phyloP scores from a whole-genome alignment of 192 early-diverging fungal genomes.

The Linnemannia exigua region DNA sequence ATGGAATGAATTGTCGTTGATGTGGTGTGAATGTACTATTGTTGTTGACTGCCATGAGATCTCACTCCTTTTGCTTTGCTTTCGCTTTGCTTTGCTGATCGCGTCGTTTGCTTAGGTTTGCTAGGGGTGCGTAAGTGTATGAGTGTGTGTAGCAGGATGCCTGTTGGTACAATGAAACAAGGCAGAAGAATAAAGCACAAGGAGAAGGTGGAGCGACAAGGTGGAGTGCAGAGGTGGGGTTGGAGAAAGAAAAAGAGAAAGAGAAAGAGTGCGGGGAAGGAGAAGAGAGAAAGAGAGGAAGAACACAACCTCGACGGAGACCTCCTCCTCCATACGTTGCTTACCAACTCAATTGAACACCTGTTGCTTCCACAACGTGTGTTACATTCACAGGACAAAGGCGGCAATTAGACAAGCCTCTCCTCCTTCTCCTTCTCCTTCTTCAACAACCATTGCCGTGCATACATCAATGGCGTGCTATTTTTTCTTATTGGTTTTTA shows the following conservation, averaged over 20 bases:
- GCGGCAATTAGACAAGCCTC: not conserved
- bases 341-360: too few relatives aligned
- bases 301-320: not conserved
- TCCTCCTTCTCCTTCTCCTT: not conserved
- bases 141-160: too few relatives aligned
- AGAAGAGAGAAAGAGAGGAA: not conserved
- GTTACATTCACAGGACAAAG: not conserved
- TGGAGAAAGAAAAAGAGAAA: not conserved
- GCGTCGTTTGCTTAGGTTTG: not conserved
- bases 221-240: too few relatives aligned
- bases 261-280: not conserved
- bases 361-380: too few relatives aligned
- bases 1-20: not conserved
- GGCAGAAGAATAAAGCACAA: too few relatives aligned
- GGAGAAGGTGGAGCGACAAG: too few relatives aligned
- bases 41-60: not conserved
- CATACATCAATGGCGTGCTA: not conserved
- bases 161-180: too few relatives aligned
- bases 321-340: too few relatives aligned
- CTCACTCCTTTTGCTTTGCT: not conserved
- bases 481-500: not conserved
- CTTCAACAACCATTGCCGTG: not conserved
- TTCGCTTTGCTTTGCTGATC: not conserved
- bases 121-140: too few relatives aligned
- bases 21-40: not conserved